Conservation (phyloP, 768 basidiomycete genomes). For the Hypsizygus marmoreus region DNA sequence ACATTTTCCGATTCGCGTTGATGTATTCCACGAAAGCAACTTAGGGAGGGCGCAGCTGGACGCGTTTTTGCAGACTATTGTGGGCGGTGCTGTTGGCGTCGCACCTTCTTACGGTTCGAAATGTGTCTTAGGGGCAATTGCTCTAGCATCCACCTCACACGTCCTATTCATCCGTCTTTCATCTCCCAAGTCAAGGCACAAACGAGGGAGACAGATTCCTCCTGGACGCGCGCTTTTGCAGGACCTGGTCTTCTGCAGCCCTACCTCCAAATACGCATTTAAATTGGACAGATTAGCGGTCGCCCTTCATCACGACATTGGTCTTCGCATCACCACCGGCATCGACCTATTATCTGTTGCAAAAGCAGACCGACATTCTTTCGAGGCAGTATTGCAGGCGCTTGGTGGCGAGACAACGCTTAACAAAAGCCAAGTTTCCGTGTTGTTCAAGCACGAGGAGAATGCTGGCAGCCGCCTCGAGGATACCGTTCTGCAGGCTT, state of each 20-base stretch:
- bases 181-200: conserved; percentile 11
- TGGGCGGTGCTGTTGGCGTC: conserved; percentile 36
- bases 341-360: conserved; percentile 44
- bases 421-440: conserved; percentile 23
- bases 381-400: conserved; percentile 31
- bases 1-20: conserved; percentile 28
- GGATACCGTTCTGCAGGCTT: conserved; percentile 42
- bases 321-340: conserved; percentile 31
- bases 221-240: conserved; percentile 26
- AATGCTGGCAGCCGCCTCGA: conserved; percentile 8
- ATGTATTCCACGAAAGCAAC: conserved; percentile 23
- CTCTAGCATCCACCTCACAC: conserved; percentile 37
- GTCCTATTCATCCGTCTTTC: conserved; percentile 37
- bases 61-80: conserved; percentile 28
- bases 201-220: background rate
- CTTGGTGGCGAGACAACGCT: conserved; percentile 39
- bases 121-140: conserved; percentile 36
- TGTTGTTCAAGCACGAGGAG: conserved; percentile 33
- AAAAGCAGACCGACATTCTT: conserved; percentile 28
- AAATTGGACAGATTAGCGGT: conserved; percentile 46
- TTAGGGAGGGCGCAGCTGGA: conserved; percentile 25
- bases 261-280: conserved; percentile 38
- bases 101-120: conserved; percentile 41
- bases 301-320: conserved; percentile 41
- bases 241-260: conserved; percentile 31